Base-by-base conservation (phyloP, 176 grass and related monocot genomes). In the Cymbopogon citratus region DNA sequence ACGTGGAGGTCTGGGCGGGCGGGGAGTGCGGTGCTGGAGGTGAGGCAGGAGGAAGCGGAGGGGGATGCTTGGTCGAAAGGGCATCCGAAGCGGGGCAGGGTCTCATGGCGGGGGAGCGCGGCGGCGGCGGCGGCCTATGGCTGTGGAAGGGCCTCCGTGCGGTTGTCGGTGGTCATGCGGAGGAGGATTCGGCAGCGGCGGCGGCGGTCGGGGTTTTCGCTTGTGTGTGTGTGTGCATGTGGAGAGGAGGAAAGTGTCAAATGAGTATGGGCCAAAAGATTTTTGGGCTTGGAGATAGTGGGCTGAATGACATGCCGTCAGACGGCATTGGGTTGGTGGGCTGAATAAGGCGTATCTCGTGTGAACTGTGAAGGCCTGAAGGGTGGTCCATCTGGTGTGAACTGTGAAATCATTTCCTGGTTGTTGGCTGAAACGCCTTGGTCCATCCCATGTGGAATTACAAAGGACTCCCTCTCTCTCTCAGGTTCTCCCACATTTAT, bases 71-170 rank as follows among this genome's bases (percentile, higher is more conserved):
- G 72, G 80, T 84, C 66, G 81, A 78, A 79, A 89, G 72, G 66
- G 76, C 90, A 92, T 92, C 87, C 83, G 84, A 80, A 54, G 78
- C 3, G 27, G 26, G 75, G 48, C 36, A 83, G 35, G 54, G 75
- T 76, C 31, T 86, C 83, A 87, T 86, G 76, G 70, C 44, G 16
- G 38, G 41, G 65, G 51, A 21, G 49, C 68, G 18, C 5, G 27
- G 33, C 19, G 2, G 45, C 4, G n/a, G n/a, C n/a, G n/a, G n/a
- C n/a, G 8, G 40, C 62, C 64, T 70, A 90, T 33, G 59, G 25
- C 5, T 74, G 4, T 6, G 52, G 74, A 80, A 69, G 18, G 43
- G 28, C 8, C 14, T 5, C 26, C 25, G 21, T 27, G 60, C 7
- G 59, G 33, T 66, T 45, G 7, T 7, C 11, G 29, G 70, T 18